These are phyloP conservation scores for Taphrina wiesneri DNA, from an alignment of 1,139 yeast genomes.

Conservation along the genomic window DNA sequence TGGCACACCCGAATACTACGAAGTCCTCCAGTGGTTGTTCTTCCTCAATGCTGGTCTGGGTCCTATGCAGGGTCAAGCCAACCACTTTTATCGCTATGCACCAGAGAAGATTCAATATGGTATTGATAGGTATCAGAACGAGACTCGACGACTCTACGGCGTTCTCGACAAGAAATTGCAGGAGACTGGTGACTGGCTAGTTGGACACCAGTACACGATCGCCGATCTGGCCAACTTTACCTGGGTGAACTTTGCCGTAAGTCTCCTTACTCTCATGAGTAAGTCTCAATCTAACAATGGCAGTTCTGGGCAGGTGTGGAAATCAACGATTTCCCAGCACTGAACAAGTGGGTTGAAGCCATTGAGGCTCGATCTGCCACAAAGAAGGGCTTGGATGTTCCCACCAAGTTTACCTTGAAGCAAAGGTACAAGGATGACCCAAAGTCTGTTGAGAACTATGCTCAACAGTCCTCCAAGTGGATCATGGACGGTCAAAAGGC, in stretches of 20 bases:
- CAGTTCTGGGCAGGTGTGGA: constrained; percentile 34
- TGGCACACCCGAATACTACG: constrained; percentile 45
- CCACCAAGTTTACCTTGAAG: constrained; percentile 28
- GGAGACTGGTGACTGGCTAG: constrained; percentile 53
- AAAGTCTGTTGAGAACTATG: constrained; percentile 16
- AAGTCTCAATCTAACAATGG: background rate
- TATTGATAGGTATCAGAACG: constrained; percentile 55
- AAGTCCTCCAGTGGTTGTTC: constrained; percentile 52
- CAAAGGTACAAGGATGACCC: constrained; percentile 20
- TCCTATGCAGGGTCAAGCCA: constrained; percentile 63
- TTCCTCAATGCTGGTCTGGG: constrained; percentile 64
- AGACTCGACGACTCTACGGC: constrained; percentile 56
- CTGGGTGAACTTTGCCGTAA: constrained; percentile 43
- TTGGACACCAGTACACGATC: constrained; percentile 57
- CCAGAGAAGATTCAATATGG: constrained; percentile 56
- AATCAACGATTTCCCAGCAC: constrained; percentile 12
- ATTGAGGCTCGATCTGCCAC: constrained; percentile 26
- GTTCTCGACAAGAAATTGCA: constrained; percentile 56
- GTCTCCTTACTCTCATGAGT: background rate
- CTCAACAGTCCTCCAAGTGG: constrained; percentile 23
- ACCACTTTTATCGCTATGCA: constrained; percentile 52
- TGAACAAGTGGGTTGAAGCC: constrained; percentile 15
- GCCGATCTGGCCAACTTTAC: constrained; percentile 57
- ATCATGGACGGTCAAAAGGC: constrained; percentile 23
- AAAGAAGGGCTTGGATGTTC: constrained; percentile 31